Base-by-base conservation (phyloP, 345 rosid genomes). In the Bretschneidera sinensis region DNA sequence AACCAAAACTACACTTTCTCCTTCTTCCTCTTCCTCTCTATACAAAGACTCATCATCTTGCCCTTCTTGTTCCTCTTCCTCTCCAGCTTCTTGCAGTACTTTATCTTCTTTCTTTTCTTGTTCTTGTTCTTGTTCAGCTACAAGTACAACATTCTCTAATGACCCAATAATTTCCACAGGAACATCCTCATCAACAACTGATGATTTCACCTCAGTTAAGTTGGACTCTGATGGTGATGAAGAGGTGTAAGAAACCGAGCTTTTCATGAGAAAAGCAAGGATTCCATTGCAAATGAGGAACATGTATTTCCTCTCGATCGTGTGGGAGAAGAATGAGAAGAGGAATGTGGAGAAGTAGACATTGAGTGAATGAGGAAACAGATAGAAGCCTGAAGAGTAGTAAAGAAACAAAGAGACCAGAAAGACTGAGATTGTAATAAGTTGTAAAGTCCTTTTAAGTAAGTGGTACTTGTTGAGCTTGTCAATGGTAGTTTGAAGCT, bases 251-350 rank as follows among this genome's bases (percentile, higher is more conserved):
- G 63, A 69, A 49, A 49, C 19, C 1, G 63, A 60, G 45, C 19
- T 69, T 61, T 54, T 77, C 28, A 73, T 79, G 24, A 82, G 81
- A 64, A 82, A 48, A 52, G 80, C 83, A 21, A 85, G 74, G 79
- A 82, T 85, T 15, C 76, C 87, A 55, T 80, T 82, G 59, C 79
- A 85, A 2, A 82, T 35, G 21, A 85, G 71, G 74, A 85, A 80
- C 79, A 78, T 65, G 68, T 72, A 85, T 61, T 82, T 85, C 34
- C 81, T 72, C 58, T 82, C 84, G 0, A 82, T 63, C 16, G 65
- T 31, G 47, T 28, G 80, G 4, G 75, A 63, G 18, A 85, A 48
- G 56, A 61, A 58, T 6, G 81, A 72, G 70, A 74, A 78, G 9
- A 74, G 56, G 20, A 65, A 43, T 0, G 81, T 68, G 43, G 79